phyloP scores from a whole-genome alignment of 768 basidiomycete genomes.

The Galerina marginata region DNA sequence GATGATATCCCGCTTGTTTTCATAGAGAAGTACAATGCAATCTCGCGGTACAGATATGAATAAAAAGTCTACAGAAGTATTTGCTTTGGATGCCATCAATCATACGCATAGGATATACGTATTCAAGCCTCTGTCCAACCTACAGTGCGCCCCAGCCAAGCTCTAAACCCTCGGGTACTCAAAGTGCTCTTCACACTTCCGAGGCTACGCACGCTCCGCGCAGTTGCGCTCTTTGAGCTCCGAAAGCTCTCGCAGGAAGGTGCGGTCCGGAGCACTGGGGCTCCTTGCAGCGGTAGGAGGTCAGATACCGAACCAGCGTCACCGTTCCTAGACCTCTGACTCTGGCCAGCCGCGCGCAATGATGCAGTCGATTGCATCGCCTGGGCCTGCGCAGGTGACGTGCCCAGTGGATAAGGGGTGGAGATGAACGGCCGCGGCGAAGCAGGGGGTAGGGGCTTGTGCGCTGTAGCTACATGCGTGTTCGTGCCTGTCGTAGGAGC shows the following conservation, averaged over 20 bases:
- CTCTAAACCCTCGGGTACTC: constrained; percentile 43
- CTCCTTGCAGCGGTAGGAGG: constrained; percentile 10
- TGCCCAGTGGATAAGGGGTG: constrained; percentile 51
- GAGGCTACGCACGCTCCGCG: constrained; percentile 49
- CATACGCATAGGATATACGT: constrained; percentile 4
- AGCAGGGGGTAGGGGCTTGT: constrained; percentile 16
- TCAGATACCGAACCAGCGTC: constrained; percentile 18
- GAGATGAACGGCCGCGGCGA: constrained; percentile 45
- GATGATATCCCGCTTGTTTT: neutral
- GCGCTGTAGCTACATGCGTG: constrained; percentile 14
- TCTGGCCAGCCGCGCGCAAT: constrained; percentile 11
- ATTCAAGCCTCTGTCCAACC: constrained; percentile 26
- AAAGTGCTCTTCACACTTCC: constrained; percentile 48
- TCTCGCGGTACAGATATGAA: constrained; percentile 1
- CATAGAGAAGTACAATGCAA: neutral
- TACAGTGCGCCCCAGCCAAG: constrained; percentile 42
- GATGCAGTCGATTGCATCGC: constrained; percentile 23
- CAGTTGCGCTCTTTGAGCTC: constrained; percentile 42
- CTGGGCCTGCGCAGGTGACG: constrained; percentile 24
- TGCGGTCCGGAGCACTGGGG: constrained; percentile 35
- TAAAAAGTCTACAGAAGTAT: constrained; percentile 1
- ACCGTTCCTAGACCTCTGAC: neutral
- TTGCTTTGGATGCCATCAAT: neutral
- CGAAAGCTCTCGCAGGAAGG: constrained; percentile 55
- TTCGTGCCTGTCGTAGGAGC: constrained; percentile 15